These are phyloP conservation scores for Lepidium aucheri DNA, from an alignment of 345 rosid genomes.

Conservation along the genomic window DNA sequence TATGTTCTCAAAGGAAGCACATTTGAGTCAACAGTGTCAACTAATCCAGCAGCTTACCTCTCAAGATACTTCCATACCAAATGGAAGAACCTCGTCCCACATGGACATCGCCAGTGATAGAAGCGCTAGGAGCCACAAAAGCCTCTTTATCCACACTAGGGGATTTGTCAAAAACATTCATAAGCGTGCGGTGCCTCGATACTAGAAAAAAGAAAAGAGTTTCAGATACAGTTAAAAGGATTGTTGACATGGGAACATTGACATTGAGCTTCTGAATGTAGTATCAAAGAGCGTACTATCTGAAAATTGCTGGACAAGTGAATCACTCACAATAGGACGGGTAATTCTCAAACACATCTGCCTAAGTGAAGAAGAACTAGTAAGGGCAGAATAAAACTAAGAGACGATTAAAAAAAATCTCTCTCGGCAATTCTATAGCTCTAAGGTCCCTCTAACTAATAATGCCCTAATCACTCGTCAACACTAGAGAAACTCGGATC, in stretches of 20 bases:
- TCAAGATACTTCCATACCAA: conserved; percentile 94
- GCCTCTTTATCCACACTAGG: conserved; percentile 68
- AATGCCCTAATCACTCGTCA: not conserved
- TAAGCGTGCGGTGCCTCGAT: conserved; percentile 85
- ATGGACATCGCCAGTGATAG: conserved; percentile 64
- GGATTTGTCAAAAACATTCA: conserved; percentile 72
- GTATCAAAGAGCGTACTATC: not conserved
- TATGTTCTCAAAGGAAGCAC: not conserved
- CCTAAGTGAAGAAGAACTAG: not conserved
- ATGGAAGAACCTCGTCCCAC: conserved; percentile 76
- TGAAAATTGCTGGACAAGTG: not conserved
- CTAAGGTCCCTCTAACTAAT: not conserved
- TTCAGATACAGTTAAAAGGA: not conserved
- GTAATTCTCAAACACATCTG: not conserved
- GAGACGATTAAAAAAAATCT: not conserved
- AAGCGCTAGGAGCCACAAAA: conserved; percentile 89
- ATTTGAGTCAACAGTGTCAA: not conserved
- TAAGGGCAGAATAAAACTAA: not conserved
- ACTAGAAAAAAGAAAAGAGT: conserved; percentile 32
- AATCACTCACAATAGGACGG: not conserved
- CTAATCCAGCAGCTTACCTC: conserved; percentile 40
- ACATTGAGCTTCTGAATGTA: not conserved
- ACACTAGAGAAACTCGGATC: not conserved
- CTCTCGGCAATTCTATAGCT: not conserved
- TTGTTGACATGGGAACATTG: not conserved